Percentiles rank a stretch among this genome's conserved stretches.
Conservation (phyloP, 352 stramenopile genomes). For the Phytophthora lateralis region DNA sequence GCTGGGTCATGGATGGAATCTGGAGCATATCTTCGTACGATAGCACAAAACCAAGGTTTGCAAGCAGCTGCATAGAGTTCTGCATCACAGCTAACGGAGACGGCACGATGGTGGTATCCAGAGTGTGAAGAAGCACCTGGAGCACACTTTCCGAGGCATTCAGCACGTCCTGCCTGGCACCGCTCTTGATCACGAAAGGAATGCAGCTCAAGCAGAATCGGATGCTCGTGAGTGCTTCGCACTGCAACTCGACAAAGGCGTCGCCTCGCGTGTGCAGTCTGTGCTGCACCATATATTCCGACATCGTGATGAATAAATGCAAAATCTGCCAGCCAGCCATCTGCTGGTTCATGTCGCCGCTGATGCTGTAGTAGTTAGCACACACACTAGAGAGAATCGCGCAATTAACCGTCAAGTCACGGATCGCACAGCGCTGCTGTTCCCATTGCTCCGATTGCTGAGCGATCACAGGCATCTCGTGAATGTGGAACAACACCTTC, state of each 20-base stretch:
- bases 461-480: slow-evolving; percentile 48
- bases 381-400: slow-evolving; percentile 67
- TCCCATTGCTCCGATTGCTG: slow-evolving; percentile 53
- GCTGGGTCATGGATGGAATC: slow-evolving; percentile 71
- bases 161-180: slow-evolving; percentile 56
- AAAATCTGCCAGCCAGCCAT: slow-evolving; percentile 73
- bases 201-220: slow-evolving; percentile 64
- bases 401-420: slow-evolving; percentile 63
- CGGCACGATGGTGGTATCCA: slow-evolving; percentile 71
- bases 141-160: slow-evolving; percentile 57
- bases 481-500: slow-evolving; percentile 52
- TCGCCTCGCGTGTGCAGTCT: slow-evolving; percentile 60
- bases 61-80: slow-evolving; percentile 70
- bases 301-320: slow-evolving; percentile 63
- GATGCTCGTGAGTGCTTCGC: slow-evolving; percentile 67
- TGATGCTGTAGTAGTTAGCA: slow-evolving; percentile 64
- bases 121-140: slow-evolving; percentile 56
- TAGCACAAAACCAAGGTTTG: slow-evolving; percentile 65
- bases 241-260: slow-evolving; percentile 63
- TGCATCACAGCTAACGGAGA: slow-evolving; percentile 68
- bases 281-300: slow-evolving; percentile 66
- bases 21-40: slow-evolving; percentile 72
- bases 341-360: slow-evolving; percentile 56
- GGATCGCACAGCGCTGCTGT: slow-evolving; percentile 54
- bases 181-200: slow-evolving; percentile 61